These are phyloP conservation scores for Sphagnum tenellum DNA, from an alignment of 225 moss, liverwort and hornwort genomes.

Conservation along the genomic window DNA sequence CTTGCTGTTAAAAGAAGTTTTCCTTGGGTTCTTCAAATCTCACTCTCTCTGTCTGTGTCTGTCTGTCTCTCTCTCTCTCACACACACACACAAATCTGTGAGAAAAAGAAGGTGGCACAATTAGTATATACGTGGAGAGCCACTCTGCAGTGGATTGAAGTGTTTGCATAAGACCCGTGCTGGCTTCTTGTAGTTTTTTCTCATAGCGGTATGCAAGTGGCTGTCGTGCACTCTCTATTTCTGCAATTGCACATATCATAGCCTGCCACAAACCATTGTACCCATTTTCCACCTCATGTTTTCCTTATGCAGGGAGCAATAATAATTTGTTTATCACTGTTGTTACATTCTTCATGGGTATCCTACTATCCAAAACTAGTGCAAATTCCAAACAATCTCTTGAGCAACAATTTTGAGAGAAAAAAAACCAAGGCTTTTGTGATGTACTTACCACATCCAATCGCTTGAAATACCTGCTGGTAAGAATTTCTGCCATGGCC, in stretches of 20 bases:
- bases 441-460: conserved; percentile 56
- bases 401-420: too few relatives aligned
- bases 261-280: conserved; percentile 26
- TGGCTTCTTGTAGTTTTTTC: conserved; percentile 69
- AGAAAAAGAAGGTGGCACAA: conserved; percentile 1
- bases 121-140: conserved; percentile 58
- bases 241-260: conserved; percentile 92
- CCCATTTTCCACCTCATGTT: conserved; percentile 2
- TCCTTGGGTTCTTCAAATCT: too few relatives aligned
- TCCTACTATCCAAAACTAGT: too few relatives aligned
- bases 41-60: too few relatives aligned
- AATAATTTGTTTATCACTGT: neutral
- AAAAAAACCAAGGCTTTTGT: too few relatives aligned
- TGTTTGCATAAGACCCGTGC: conserved; percentile 99
- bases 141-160: conserved; percentile 97
- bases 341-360: neutral
- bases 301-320: neutral
- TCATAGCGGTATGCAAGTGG: conserved; percentile 93
- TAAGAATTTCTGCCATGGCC: conserved; percentile 84
- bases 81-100: neutral
- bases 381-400: too few relatives aligned
- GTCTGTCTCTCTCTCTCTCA: too few relatives aligned
- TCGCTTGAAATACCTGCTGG: conserved; percentile 53
- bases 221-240: conserved; percentile 80
- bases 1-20: too few relatives aligned